Percentiles rank a stretch among this genome's conserved stretches.
phyloP scores from a whole-genome alignment of 2,329 filamentous ascomycete species.

The Curvularia eragrostidis region DNA sequence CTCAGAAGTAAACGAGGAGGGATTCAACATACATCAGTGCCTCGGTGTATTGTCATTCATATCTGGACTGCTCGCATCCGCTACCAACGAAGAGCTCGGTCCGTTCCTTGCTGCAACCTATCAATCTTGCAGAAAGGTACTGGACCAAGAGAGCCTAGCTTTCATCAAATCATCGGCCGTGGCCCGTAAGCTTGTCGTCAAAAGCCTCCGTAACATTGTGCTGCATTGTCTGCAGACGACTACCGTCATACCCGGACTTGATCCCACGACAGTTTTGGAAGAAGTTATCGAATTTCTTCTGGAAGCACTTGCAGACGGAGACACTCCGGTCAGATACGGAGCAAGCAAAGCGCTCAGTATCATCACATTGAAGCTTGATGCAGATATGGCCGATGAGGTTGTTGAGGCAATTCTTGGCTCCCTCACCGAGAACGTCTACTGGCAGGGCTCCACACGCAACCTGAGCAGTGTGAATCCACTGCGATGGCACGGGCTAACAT shows the following conservation, averaged over 20 bases:
- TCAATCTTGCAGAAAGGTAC: constrained; percentile 65
- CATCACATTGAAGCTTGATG: constrained; percentile 78
- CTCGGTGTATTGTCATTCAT: constrained; percentile 83
- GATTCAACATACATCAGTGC: constrained; percentile 71
- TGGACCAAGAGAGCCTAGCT: constrained; percentile 58
- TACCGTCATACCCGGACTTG: constrained; percentile 39
- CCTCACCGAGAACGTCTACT: constrained; percentile 67
- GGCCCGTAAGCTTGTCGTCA: constrained; percentile 81
- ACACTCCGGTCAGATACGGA: constrained; percentile 88
- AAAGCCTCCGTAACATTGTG: constrained; percentile 78
- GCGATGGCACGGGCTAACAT: constrained; percentile 89
- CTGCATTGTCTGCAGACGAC: constrained; percentile 65
- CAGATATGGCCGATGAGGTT: constrained; percentile 83
- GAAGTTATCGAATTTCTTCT: constrained; percentile 82
- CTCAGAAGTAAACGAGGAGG: constrained; percentile 51
- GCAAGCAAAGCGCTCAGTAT: constrained; percentile 93
- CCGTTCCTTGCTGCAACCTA: constrained; percentile 72
- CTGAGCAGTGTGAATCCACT: constrained; percentile 79
- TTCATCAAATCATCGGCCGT: constrained; percentile 76
- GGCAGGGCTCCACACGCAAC: constrained; percentile 62
- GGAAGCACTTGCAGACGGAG: constrained; percentile 79
- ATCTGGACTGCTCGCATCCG: constrained; percentile 73
- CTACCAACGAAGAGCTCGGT: constrained; percentile 77
- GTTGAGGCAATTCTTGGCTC: constrained; percentile 82
- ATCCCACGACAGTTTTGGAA: constrained; percentile 64